Percentiles rank a stretch among this genome's conserved stretches.
Evolutionary conservation across 257 asterid genomes (phyloP).

Genomic region (Oldenlandia corymbosa): DNA sequence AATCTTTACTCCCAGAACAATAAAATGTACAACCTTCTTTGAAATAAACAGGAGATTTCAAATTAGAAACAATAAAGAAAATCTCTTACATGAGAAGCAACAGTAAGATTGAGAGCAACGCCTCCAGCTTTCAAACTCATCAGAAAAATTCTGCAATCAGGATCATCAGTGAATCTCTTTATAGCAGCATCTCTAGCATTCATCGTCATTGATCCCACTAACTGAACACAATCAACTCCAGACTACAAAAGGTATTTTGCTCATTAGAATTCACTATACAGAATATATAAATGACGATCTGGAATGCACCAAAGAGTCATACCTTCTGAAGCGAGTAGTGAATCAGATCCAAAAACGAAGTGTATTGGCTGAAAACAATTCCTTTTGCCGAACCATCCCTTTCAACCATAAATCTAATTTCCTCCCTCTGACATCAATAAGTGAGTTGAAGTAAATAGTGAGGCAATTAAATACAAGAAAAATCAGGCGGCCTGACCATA

Average conservation of each 20-base stretch:
- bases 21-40: background rate
- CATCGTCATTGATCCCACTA: slow-evolving; percentile 89
- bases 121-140: slow-evolving; percentile 99
- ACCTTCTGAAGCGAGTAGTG: slow-evolving; percentile 83
- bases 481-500: slow-evolving; percentile 1
- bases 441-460: slow-evolving; percentile 12
- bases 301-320: slow-evolving; percentile 4
- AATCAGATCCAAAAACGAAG: slow-evolving; percentile 91
- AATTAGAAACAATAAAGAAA: slow-evolving; percentile 6
- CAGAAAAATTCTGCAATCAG: slow-evolving; percentile 79
- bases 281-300: slow-evolving; percentile 14
- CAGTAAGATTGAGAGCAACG: slow-evolving; percentile 95
- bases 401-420: slow-evolving; percentile 86
- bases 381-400: slow-evolving; percentile 98
- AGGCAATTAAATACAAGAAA: background rate
- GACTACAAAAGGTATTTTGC: slow-evolving; percentile 43
- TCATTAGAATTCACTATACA: slow-evolving; percentile 9
- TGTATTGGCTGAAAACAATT: slow-evolving; percentile 91
- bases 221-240: slow-evolving; percentile 67
- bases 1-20: too few relatives aligned
- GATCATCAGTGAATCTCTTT: slow-evolving; percentile 62
- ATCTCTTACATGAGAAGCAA: slow-evolving; percentile 76
- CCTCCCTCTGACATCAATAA: slow-evolving; percentile 70
- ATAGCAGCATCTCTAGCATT: slow-evolving; percentile 83
- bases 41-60: background rate